Evolutionary conservation across 495 filamentous ascomycete genomes (phyloP), one percentile per base, ranked within the genome.

Genomic region (Trichoderma parareesei): DNA sequence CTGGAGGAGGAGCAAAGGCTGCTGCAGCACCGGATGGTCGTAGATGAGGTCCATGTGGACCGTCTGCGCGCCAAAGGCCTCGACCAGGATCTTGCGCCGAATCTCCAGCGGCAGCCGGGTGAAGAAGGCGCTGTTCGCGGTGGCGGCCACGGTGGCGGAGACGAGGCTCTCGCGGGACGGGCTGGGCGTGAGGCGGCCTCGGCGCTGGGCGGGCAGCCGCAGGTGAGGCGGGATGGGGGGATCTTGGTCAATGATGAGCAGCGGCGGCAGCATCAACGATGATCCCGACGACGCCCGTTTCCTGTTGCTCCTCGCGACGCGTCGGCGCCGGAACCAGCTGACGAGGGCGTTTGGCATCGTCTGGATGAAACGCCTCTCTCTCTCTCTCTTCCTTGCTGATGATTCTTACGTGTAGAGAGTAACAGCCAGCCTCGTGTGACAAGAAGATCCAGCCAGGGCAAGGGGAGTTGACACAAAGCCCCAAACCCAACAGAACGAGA

Each of bases 51-150:
- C 65, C 27, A 71, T 41, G 61, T 71, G 70, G 4, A 71, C 13
- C 5, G 63, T 65, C n/a, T 63, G 68, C 38, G 46, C 63, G 6
- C 70, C 70, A 48, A 71, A 70, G 33, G 70, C 68, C 9, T 68
- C 66, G 40, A 55, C 13, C 6, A 71, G 68, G 33, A 71, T 68
- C 27, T 43, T 65, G 40, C 59, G 68, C 20, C 70, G 70, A 14
- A 69, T 37, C 60, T 69, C 68, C 0, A 55, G 27, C 4, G 70
- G 66, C 10, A 71, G 41, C 46, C 16, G 40, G 35, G 38, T 35
- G 62, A 70, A 70, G 62, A 66, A 59, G 18, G 27, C 37, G 67
- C 64, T 70, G 40, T 63, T 64, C 68, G 35, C 66, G 27, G 60
- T 61, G 60, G 60, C 60, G 20, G 18, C 62, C 35, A 18, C 9